Base-by-base conservation (phyloP, 129 eudicot species). In the Pittosporum tobira region DNA sequence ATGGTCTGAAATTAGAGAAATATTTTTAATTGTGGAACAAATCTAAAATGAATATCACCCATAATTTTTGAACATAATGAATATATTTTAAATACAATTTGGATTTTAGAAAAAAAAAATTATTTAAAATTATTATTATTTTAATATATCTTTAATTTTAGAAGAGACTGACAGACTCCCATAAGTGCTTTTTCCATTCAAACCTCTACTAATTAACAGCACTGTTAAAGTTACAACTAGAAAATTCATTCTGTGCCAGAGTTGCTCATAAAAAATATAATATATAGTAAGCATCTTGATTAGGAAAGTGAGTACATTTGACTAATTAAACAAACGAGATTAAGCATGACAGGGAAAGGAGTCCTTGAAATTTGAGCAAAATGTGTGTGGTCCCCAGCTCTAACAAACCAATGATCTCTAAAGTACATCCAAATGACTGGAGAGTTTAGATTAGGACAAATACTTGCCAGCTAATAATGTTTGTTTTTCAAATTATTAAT, bases 221-320 rank as follows among this genome's bases (percentile, higher is more conserved):
- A n/a, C n/a, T n/a, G n/a, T n/a, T n/a, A n/a, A n/a, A n/a, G n/a
- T n/a, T n/a, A n/a, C n/a, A n/a, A n/a, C n/a, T n/a, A n/a, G n/a
- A n/a, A n/a, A n/a, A n/a, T n/a, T n/a, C n/a, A 44, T 19, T 44
- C 48, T 19, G 5, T 44, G 48, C 26, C 19, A 18, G 24, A 52
- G 13, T 18, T 37, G 50, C n/a, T 49, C 28, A 31, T 15, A 12
- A 25, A 53, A 18, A 18, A 22, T 6, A 68, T 46, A 38, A 58
- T 29, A 40, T 38, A 54, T 54, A 42, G 48, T 63, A 22, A 63
- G 71, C 65, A 58, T 74, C 74, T 56, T 68, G 73, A 62, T 62
- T 42, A 25, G 62, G 73, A 74, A 68, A 74, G n/a, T n/a, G n/a
- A n/a, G 71, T 57, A 48, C 49, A 64, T 57, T 71, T 71, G 76